phyloP scores from a whole-genome alignment of 148 eudicot genomes.

The Rhododendron vialii region DNA sequence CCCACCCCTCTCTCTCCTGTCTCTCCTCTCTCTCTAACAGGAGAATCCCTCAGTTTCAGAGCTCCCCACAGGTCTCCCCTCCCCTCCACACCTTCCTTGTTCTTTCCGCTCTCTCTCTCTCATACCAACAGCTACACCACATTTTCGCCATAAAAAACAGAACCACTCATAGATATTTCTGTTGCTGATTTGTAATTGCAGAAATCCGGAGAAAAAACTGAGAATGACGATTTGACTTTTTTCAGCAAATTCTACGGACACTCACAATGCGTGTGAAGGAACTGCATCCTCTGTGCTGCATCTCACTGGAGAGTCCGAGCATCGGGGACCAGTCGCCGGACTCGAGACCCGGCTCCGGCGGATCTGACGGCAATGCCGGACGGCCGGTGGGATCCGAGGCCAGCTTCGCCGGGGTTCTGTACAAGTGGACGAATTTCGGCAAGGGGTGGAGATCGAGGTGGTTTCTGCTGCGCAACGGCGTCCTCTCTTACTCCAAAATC shows the following conservation, averaged over 20 bases:
- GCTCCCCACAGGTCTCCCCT: conserved; percentile 12
- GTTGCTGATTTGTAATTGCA: not conserved
- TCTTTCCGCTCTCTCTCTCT: not conserved
- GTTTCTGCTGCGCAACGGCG: conserved; percentile 66
- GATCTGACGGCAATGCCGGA: conserved; percentile 37
- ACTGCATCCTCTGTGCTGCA: conserved; percentile 79
- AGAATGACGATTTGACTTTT: conserved; percentile 11
- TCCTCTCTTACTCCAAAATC: conserved; percentile 58
- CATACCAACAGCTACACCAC: not conserved
- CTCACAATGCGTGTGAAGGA: conserved; percentile 67
- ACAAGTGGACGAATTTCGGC: conserved; percentile 80
- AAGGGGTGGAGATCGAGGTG: conserved; percentile 92
- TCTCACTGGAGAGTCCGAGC: conserved; percentile 48
- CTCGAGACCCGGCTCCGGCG: conserved; percentile 28
- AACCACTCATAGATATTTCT: not conserved
- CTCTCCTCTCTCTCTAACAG: not conserved
- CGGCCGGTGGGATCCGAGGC: conserved; percentile 44
- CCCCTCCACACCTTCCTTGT: not conserved
- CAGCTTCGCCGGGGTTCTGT: conserved; percentile 61
- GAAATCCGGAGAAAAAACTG: not conserved
- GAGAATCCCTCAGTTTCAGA: conserved; percentile 20
- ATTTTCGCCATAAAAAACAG: not conserved
- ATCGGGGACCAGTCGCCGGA: conserved; percentile 49
- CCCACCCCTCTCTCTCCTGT: not conserved
- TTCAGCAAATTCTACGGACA: not conserved